Conservation (phyloP, 495 filamentous ascomycete genomes). For the Trichoderma reesei region DNA sequence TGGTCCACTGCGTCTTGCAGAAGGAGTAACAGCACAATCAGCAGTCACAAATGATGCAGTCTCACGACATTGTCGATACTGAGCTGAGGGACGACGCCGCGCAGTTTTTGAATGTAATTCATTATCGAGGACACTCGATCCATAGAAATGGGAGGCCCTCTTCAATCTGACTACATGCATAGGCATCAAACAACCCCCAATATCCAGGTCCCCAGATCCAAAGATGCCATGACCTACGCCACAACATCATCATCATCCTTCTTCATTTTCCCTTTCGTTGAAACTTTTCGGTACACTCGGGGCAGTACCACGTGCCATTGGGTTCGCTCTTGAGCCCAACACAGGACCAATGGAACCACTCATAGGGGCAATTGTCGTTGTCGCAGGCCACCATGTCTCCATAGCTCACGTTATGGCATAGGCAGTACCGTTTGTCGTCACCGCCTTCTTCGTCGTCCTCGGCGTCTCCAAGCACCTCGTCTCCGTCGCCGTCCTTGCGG, state of each 20-base stretch:
- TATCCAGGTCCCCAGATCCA: too few relatives aligned
- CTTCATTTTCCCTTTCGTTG: conserved; percentile 28
- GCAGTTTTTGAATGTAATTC: too few relatives aligned
- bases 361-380: conserved; percentile 80
- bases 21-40: too few relatives aligned
- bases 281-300: conserved; percentile 55
- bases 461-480: conserved; percentile 52
- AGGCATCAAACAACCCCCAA: too few relatives aligned
- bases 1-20: conserved; percentile 34
- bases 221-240: too few relatives aligned
- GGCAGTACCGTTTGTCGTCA: conserved; percentile 85
- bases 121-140: too few relatives aligned
- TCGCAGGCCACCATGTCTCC: conserved; percentile 99
- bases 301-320: conserved; percentile 86
- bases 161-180: too few relatives aligned
- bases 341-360: conserved; percentile 99
- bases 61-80: background rate
- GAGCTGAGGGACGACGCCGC: background rate
- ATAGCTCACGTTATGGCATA: conserved; percentile 84
- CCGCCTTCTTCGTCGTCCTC: conserved; percentile 77
- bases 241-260: too few relatives aligned
- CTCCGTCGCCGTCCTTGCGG: conserved; percentile 20
- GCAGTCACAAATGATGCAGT: background rate
- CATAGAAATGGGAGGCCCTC: too few relatives aligned
- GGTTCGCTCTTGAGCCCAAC: conserved; percentile 85